Evolutionary conservation across 345 rosid genomes (phyloP), one percentile per base, ranked within the genome.

Genomic region (Lepidium sativum): DNA sequence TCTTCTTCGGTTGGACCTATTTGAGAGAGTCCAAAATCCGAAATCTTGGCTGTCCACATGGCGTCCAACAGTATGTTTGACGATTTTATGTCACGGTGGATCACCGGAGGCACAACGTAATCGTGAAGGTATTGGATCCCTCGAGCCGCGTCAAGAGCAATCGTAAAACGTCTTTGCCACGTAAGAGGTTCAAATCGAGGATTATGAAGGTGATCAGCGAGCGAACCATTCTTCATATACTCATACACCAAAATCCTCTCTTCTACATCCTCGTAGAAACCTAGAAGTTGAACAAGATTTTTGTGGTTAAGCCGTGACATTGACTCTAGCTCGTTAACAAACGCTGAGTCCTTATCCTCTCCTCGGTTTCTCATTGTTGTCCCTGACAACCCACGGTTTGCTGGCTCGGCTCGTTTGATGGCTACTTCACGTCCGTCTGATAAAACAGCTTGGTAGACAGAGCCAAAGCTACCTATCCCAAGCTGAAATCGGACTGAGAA

Each of bases 11-110:
- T 68, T 0, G 96, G 96, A 20, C 89, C 88, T 75, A 79, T 73
- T 37, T 83, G 69, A 6, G 94, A 91, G 3, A 91, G 83, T 1
- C 97, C 94, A 2, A 91, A 91, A 74, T 91, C 96, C 0, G 96
- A 88, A 3, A 91, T 89, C 53, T 86, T 91, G 15, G 96, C 89
- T 0, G 70, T 76, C 89, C 96, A 83, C 2, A 8, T 44, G 41
- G 61, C 50, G 54, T 86, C 83, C 0, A 91, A 80, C 9, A 91
- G 68, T 11, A 91, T 86, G 80, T 91, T 91, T 1, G 97, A 83
- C 1, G 94, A 78, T 73, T 91, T 91, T 42, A 91, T 86, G 59
- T 91, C 97, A 1, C 97, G 89, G 73, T 91, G 97, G 25, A 91
- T 91, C 76, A 88, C 62, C 0, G 80, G 74, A 11, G 97, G 96